phyloP scores from a whole-genome alignment of 1,139 yeast species.

The Citeromyces hawaiiensis region DNA sequence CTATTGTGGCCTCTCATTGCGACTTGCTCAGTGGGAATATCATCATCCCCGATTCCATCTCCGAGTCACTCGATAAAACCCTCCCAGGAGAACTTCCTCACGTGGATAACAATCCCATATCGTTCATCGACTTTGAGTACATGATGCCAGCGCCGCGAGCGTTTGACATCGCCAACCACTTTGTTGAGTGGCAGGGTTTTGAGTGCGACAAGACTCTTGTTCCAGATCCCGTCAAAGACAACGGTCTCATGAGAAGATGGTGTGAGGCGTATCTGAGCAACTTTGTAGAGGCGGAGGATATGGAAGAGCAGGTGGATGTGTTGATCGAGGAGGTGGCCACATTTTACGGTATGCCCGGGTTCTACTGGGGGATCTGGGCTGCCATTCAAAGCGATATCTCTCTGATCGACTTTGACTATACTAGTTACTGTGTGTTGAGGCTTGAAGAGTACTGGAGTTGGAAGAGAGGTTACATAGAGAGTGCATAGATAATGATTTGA shows the following conservation, averaged over 20 bases:
- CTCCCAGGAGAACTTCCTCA: conserved; percentile 13
- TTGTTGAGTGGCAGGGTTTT: conserved; percentile 83
- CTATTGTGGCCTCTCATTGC: conserved; percentile 54
- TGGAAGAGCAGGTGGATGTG: conserved; percentile 16
- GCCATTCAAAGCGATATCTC: conserved; percentile 63
- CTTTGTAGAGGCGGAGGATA: conserved; percentile 3
- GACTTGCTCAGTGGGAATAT: conserved; percentile 66
- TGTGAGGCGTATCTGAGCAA: conserved; percentile 32
- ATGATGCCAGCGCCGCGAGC: conserved; percentile 74
- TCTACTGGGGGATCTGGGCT: conserved; percentile 83
- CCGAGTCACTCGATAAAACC: conserved; percentile 5
- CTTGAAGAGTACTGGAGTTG: conserved; percentile 61
- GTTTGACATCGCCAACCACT: conserved; percentile 76
- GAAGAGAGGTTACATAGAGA: conserved; percentile 25
- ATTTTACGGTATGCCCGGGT: conserved; percentile 73
- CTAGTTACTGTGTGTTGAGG: conserved; percentile 43
- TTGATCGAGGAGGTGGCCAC: conserved; percentile 42
- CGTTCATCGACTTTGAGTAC: conserved; percentile 73
- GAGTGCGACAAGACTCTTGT: conserved; percentile 51
- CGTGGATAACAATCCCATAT: conserved; percentile 29
- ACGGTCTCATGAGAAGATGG: conserved; percentile 40
- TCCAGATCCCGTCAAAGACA: conserved; percentile 33
- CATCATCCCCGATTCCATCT: conserved; percentile 35
- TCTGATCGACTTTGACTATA: conserved; percentile 62
- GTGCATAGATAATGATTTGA: conserved; percentile 1